Evolutionary conservation across 2,329 filamentous ascomycete genomes (phyloP).

Genomic region (Bipolaris bicolor): DNA sequence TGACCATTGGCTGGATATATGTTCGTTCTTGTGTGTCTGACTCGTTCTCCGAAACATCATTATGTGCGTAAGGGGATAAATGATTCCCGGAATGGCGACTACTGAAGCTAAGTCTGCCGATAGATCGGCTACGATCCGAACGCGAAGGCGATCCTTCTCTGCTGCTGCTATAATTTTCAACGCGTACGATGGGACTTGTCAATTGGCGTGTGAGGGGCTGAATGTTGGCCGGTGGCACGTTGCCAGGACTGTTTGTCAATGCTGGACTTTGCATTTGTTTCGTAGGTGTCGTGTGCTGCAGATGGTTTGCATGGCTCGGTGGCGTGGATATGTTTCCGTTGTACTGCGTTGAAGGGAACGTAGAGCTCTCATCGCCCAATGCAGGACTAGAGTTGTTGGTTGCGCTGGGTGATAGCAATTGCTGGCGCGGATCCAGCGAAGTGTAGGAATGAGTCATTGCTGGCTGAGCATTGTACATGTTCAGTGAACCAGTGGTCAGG

Average conservation of each 20-base stretch:
- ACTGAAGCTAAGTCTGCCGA: slow-evolving; percentile 46
- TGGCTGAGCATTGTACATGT: slow-evolving; percentile 41
- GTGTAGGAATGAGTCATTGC: slow-evolving; percentile 28
- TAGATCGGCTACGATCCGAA: slow-evolving; percentile 41
- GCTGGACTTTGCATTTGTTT: slow-evolving; percentile 49
- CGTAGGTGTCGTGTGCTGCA: slow-evolving; percentile 36
- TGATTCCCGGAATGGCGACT: slow-evolving; percentile 46
- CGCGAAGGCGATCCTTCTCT: slow-evolving; percentile 44
- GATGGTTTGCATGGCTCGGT: slow-evolving; percentile 29
- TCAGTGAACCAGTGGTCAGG: slow-evolving; percentile 35
- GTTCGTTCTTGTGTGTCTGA: slow-evolving; percentile 33
- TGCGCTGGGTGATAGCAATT: slow-evolving; percentile 44
- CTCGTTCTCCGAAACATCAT: slow-evolving; percentile 43
- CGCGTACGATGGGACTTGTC: slow-evolving; percentile 48
- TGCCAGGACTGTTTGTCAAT: slow-evolving; percentile 46
- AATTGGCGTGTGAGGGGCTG: slow-evolving; percentile 40
- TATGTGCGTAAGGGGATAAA: slow-evolving; percentile 47
- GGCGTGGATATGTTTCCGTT: slow-evolving; percentile 35
- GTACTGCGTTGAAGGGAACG: slow-evolving; percentile 29
- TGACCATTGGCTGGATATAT: slow-evolving; percentile 39
- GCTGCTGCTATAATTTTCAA: slow-evolving; percentile 47
- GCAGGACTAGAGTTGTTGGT: slow-evolving; percentile 48
- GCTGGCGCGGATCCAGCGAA: slow-evolving; percentile 35
- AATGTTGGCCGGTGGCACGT: slow-evolving; percentile 32
- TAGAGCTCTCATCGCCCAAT: slow-evolving; percentile 37